These are phyloP conservation scores for Kalmanozyma brasiliensis DNA, from an alignment of 1,284 basidiomycete species.

Conservation along the genomic window DNA sequence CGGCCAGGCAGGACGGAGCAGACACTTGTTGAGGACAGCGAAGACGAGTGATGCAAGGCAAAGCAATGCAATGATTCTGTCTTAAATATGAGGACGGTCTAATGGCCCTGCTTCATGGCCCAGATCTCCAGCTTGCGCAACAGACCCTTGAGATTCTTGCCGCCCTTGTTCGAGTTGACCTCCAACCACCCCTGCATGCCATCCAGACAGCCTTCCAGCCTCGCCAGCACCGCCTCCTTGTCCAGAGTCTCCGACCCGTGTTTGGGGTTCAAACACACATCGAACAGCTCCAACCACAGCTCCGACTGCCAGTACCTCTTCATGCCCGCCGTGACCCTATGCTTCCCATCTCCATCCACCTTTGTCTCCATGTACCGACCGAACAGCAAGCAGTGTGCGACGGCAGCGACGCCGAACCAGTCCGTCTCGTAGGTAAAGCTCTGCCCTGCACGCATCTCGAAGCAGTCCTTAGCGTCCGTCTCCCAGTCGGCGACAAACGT, in stretches of 20 bases:
- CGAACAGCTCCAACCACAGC: conserved; percentile 86
- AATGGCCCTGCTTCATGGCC: conserved; percentile 54
- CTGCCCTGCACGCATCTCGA: conserved; percentile 82
- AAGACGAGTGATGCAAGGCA: background rate
- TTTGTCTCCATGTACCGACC: conserved; percentile 79
- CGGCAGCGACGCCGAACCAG: conserved; percentile 91
- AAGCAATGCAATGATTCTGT: no score
- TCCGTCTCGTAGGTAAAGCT: conserved; percentile 95
- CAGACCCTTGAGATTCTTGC: conserved; percentile 70
- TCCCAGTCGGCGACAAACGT: conserved; percentile 89
- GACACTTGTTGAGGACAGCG: no score
- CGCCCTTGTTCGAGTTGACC: conserved; percentile 76
- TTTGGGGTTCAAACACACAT: conserved; percentile 81
- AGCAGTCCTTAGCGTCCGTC: conserved; percentile 80
- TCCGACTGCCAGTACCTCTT: conserved; percentile 96
- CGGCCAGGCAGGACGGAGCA: conserved; percentile 1
- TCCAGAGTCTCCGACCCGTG: conserved; percentile 69
- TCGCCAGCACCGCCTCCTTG: conserved; percentile 74
- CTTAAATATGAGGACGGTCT: background rate
- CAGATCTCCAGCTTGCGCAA: conserved; percentile 65
- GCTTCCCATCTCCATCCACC: conserved; percentile 10
- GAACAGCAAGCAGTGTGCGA: conserved; percentile 94
- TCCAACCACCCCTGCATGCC: conserved; percentile 90
- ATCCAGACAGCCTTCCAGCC: conserved; percentile 74
- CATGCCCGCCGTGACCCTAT: conserved; percentile 74